Conservation (phyloP, 2,329 filamentous ascomycete species). For the Penicillium fuscoglaucum region DNA sequence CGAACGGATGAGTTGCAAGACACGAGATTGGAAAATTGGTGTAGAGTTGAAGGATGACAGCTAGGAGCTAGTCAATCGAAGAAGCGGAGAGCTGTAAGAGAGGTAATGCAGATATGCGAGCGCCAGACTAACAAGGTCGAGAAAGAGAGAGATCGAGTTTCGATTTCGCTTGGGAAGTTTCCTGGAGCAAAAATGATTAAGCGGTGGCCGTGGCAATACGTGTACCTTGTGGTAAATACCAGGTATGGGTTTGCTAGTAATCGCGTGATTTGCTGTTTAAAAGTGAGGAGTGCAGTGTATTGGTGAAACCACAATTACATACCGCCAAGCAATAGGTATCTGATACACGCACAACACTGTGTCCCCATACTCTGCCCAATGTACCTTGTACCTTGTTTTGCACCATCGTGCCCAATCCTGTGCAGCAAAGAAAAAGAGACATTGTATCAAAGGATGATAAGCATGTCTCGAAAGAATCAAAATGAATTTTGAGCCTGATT, state of each 20-base stretch:
- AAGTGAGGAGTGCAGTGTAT: neutral
- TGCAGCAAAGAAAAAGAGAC: neutral
- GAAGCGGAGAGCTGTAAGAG: slow-evolving; percentile 17
- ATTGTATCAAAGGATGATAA: neutral
- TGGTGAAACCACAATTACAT: slow-evolving; percentile 11
- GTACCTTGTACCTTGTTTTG: slow-evolving; percentile 8
- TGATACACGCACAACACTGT: slow-evolving; percentile 20
- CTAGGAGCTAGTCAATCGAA: slow-evolving; percentile 26
- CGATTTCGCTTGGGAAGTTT: slow-evolving; percentile 31
- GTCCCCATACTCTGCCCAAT: slow-evolving; percentile 8
- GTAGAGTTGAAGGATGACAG: slow-evolving; percentile 16
- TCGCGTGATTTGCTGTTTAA: slow-evolving; percentile 15
- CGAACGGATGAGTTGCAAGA: slow-evolving; percentile 29
- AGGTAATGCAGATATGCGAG: slow-evolving; percentile 30
- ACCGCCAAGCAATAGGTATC: slow-evolving; percentile 13
- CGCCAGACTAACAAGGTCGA: slow-evolving; percentile 35
- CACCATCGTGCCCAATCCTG: neutral
- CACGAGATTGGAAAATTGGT: slow-evolving; percentile 17
- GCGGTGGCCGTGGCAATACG: slow-evolving; percentile 34
- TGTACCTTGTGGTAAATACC: slow-evolving; percentile 18
- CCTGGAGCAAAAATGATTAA: slow-evolving; percentile 32
- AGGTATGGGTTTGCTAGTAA: slow-evolving; percentile 14
- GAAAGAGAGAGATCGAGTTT: slow-evolving; percentile 34
- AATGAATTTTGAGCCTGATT: neutral
- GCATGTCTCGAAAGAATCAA: neutral